Base-by-base conservation (phyloP, 768 basidiomycete genomes). In the Agaricus blazei region DNA sequence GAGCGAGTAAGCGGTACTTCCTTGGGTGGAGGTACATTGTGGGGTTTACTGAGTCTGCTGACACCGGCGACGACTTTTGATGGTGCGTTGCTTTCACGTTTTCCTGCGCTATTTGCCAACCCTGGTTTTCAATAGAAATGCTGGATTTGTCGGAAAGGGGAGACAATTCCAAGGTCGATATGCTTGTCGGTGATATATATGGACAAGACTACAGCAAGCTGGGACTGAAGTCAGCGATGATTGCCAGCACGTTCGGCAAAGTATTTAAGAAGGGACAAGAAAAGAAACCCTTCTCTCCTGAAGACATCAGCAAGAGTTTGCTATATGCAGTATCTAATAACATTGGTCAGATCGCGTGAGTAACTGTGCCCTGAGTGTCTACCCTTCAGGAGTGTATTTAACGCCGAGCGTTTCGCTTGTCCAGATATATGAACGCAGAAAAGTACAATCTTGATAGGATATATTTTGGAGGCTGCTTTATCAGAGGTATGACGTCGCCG, bases 171-270 rank as follows among this genome's bases (percentile, higher is more conserved):
- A 79, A 80, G 4, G 95, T 98, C 12, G 97, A 99, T 70, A 98
- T 98, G 96, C 85, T 98, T 47, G 95, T 99, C 44, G 96, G 97
- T 36, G 97, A 99, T 72, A 99, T 99, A 62, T 99, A 97, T 68
- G 93, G 97, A n/a, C 88, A 92, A 62, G 97, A 98, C 73, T 98
- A 98, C 73, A 85, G 82, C 69, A 88, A 89, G 58, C 83, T 99
- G 36, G 97, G 97, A 15, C 83, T 99, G 53, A 98, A 98, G 71
- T 97, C 95, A 36, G 95, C 92, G 7, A 97, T 90, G 75, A 99
- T 99, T 65, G 97, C 97, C 9, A 96, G 93, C 60, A 92, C 93
- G 24, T 98, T 99, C 70, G 97, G 97, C 12, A 99, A 98, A 66
- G 97, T 99, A 38, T 98, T 99, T 75, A 88, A 88, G 69, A 92